Base-by-base conservation (phyloP, 805 yeast species). In the Yarrowia sp. region DNA sequence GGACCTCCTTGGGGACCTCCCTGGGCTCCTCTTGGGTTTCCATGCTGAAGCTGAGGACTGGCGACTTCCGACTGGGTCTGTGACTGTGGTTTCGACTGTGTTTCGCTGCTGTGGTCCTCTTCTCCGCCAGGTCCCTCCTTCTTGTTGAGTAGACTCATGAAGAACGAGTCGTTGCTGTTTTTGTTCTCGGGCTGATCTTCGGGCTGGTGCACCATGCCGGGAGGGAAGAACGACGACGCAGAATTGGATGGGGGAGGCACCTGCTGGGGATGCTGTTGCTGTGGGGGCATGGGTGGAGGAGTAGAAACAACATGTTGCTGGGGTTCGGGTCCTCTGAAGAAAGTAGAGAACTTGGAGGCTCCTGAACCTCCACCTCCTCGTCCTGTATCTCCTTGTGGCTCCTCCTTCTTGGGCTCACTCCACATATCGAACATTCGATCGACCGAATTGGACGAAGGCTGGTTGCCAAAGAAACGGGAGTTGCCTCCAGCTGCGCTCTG, bases 381-480 rank as follows among this genome's bases (percentile, higher is more conserved):
- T 0, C 46, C 61, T 9, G 19, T 55, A 41, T 36, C 43, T 45
- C n/a, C n/a, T 19, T 4, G 40, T 15, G 42, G 43, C 66, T 59
- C 53, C 88, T 73, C 90, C 89, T 71, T 84, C 86, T 7, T 93
- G 0, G 98, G 98, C 73, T 91, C 97, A 78, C 94, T 94, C 2
- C 98, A 98, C 83, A 93, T 80, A 77, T 93, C 98, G 79, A 92
- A 92, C 89, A 93, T 87, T 71, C 98, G 80, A 78, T 93, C 98
- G 1, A 97, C 97, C 61, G 67, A 63, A 40, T 63, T 63, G 56
- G 67, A 40, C 46, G 67, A 40, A 3, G 43, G 55, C 12, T 38
- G 48, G 48, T 49, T 41, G 46, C 32, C 32, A 26, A 63, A 63
- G 36, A 63, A 63, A 3, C 46, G 45, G 14, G 67, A 63, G 48